These are phyloP conservation scores for Ophiosphaerella korrae DNA, from an alignment of 2,329 filamentous ascomycete genomes.

Conservation along the genomic window DNA sequence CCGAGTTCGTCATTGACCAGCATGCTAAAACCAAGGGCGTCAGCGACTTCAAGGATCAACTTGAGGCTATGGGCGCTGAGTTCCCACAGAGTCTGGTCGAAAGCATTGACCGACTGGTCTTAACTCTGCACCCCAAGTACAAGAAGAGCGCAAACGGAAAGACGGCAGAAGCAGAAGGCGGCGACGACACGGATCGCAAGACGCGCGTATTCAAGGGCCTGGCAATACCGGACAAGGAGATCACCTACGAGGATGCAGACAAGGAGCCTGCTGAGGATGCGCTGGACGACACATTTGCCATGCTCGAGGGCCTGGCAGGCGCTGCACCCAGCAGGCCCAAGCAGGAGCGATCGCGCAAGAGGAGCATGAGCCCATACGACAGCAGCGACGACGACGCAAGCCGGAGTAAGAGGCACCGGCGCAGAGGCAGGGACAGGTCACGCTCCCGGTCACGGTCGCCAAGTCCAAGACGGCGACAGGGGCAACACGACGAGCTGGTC, in stretches of 20 bases:
- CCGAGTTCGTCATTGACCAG: slow-evolving; percentile 94
- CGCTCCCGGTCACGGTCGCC: slow-evolving; percentile 60
- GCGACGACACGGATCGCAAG: slow-evolving; percentile 68
- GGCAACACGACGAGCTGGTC: slow-evolving; percentile 57
- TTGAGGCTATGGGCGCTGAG: slow-evolving; percentile 77
- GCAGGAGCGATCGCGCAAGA: slow-evolving; percentile 58
- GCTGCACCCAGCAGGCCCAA: slow-evolving; percentile 42
- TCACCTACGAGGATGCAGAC: slow-evolving; percentile 58
- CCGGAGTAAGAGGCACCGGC: slow-evolving; percentile 50
- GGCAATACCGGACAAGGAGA: slow-evolving; percentile 78
- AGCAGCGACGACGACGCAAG: slow-evolving; percentile 51
- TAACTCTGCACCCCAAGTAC: slow-evolving; percentile 89
- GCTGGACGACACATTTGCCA: slow-evolving; percentile 90
- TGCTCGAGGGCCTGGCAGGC: slow-evolving; percentile 83
- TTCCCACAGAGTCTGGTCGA: slow-evolving; percentile 87
- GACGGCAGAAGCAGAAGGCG: slow-evolving; percentile 55
- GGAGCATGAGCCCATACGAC: slow-evolving; percentile 63
- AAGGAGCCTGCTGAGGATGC: slow-evolving; percentile 60
- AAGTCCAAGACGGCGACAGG: slow-evolving; percentile 52
- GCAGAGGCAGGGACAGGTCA: slow-evolving; percentile 57
- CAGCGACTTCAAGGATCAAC: slow-evolving; percentile 74
- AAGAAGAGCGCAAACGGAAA: slow-evolving; percentile 57
- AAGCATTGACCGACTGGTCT: slow-evolving; percentile 86
- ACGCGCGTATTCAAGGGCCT: slow-evolving; percentile 89
- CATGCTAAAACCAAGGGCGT: slow-evolving; percentile 75